A percentile compares a stretch with the other conserved stretches of the same genome.
phyloP scores from a whole-genome alignment of 2,329 filamentous ascomycete genomes.

The Fusarium miscanthi region DNA sequence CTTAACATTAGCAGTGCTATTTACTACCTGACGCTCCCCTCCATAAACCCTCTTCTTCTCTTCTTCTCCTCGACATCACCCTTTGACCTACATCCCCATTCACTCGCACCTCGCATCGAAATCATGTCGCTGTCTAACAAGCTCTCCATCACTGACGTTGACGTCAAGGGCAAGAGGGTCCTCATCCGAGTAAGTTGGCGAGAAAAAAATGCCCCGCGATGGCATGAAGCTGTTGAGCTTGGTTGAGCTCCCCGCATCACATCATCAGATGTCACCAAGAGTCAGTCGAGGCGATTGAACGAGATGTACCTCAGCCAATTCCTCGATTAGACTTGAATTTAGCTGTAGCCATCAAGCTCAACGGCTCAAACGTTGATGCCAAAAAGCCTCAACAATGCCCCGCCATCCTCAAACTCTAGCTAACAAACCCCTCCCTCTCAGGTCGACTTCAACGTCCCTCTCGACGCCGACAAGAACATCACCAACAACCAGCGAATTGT shows the following conservation, averaged over 20 bases:
- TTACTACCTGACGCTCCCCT: constrained; percentile 31
- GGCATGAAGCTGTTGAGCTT: constrained; percentile 19
- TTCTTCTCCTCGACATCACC: constrained; percentile 28
- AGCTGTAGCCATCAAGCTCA: neutral
- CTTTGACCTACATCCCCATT: constrained; percentile 14
- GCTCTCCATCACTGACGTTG: constrained; percentile 94
- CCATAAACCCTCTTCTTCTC: constrained; percentile 36
- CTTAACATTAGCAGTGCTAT: constrained; percentile 22
- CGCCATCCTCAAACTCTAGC: constrained; percentile 21
- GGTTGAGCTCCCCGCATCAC: constrained; percentile 19
- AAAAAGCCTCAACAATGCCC: constrained; percentile 21
- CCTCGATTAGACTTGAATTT: too few species aligned
- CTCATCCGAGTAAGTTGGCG: constrained; percentile 84
- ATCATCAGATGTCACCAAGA: constrained; percentile 10
- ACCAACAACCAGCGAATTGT: constrained; percentile 99
- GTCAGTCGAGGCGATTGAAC: neutral
- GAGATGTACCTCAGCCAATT: neutral
- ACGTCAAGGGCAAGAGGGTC: constrained; percentile 98
- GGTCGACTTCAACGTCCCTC: constrained; percentile 99
- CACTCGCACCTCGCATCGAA: constrained; percentile 25
- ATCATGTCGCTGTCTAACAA: constrained; percentile 99
- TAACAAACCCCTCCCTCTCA: constrained; percentile 52
- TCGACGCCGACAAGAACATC: constrained; percentile 91
- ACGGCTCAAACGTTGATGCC: neutral
- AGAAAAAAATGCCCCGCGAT: constrained; percentile 46